Evolutionary conservation across 352 stramenopile species (phyloP), one percentile per base, ranked within the genome.

Genomic region (Globisporangium viniferum): DNA sequence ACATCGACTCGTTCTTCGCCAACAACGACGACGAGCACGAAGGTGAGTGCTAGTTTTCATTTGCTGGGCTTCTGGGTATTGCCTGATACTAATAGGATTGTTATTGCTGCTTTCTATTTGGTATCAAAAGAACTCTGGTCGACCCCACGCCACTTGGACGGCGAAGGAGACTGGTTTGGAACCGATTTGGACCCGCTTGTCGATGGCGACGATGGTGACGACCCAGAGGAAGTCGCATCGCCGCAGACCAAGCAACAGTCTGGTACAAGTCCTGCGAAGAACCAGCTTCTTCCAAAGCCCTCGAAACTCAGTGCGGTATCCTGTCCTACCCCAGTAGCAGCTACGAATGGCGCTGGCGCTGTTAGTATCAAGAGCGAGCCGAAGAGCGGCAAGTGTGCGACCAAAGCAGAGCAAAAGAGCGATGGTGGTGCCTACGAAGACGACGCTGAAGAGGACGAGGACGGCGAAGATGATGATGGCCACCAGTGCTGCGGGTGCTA

Each of bases 1-100:
- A 73, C 70, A 76, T 79, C 29, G 73, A 76, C 55, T 63, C 53
- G 4, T 79, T 77, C 64, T 77, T 79, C 27, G 70, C 53, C 1
- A 62, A 62, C 36, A 61, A 74, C 54, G 72, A 71, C 33, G 71
- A 73, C 22, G 67, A 76, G 7, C 33, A 68, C 1, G 62, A 77
- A 31, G 73, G 72, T 75, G 39, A 61, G 69, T 15, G 12, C 2
- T 29, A 5, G 7, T n/a, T n/a, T 58, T 31, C 49, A 36, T 3
- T 24, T 5, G 12, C 15, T n/a, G 24, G 35, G 29, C 48, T 18
- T 66, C 46, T 29, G 14, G 22, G 14, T 44, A 44, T 6, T 6
- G 14, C 20, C 12, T 57, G 2, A 31, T 24, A 33, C 35, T 51
- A 44, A 36, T 62, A 33, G 18, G 15, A 27, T 9, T 59, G 5